phyloP scores from a whole-genome alignment of 768 basidiomycete genomes.

The Porphyrellus cyaneotinctus region DNA sequence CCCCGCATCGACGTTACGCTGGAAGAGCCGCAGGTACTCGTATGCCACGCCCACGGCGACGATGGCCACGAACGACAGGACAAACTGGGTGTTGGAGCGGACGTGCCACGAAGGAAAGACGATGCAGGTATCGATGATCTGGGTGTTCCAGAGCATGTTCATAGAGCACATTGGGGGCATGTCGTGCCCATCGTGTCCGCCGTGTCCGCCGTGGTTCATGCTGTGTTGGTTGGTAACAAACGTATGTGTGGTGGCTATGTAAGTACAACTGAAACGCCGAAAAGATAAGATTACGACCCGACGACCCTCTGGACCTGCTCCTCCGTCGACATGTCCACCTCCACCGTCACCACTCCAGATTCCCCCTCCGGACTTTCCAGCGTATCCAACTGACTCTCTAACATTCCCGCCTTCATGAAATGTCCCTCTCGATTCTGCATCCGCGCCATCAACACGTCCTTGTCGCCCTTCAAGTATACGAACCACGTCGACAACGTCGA shows the following conservation, averaged over 20 bases:
- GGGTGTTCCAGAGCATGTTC: slow-evolving; percentile 88
- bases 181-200: slow-evolving; percentile 44
- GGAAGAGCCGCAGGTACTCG: slow-evolving; percentile 72
- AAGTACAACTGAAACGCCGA: too few species aligned
- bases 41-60: slow-evolving; percentile 67
- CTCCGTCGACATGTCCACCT: slow-evolving; percentile 47
- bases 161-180: slow-evolving; percentile 56
- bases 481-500: slow-evolving; percentile 60
- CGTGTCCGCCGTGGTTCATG: slow-evolving; percentile 37
- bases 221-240: not conserved
- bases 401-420: slow-evolving; percentile 81
- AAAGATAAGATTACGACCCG: not conserved
- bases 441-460: slow-evolving; percentile 53
- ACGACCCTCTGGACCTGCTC: slow-evolving; percentile 49
- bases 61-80: slow-evolving; percentile 63
- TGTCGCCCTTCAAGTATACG: slow-evolving; percentile 68
- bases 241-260: slow-evolving; percentile 1
- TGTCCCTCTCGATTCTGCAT: slow-evolving; percentile 66
- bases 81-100: slow-evolving; percentile 48
- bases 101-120: slow-evolving; percentile 82
- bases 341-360: slow-evolving; percentile 62
- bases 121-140: slow-evolving; percentile 75
- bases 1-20: slow-evolving; percentile 52
- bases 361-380: slow-evolving; percentile 70
- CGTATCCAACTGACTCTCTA: slow-evolving; percentile 71